These are phyloP conservation scores for Solanum verrucosum DNA, from an alignment of 257 asterid species.

Conservation along the genomic window DNA sequence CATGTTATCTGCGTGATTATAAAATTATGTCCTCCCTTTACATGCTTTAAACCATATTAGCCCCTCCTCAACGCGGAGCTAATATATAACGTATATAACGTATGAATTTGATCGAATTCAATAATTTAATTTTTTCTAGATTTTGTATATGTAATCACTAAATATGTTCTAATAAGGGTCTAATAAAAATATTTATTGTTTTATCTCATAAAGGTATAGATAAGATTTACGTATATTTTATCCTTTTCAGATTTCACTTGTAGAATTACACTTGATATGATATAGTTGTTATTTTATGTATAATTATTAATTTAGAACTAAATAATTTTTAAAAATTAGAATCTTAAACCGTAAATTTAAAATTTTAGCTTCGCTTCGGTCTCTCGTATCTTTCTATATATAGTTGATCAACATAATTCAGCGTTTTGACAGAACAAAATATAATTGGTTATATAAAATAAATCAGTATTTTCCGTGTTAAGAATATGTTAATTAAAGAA, in stretches of 20 bases:
- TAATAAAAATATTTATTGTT: too few relatives aligned
- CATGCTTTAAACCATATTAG: background rate
- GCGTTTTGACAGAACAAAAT: background rate
- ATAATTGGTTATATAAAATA: too few relatives aligned
- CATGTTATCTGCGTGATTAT: background rate
- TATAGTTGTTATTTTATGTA: background rate
- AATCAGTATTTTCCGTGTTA: background rate
- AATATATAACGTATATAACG: background rate
- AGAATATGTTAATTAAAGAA: background rate
- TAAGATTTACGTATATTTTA: too few relatives aligned
- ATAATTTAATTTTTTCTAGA: background rate
- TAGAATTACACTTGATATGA: background rate
- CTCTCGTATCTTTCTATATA: background rate
- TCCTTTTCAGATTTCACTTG: background rate
- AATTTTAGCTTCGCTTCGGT: background rate
- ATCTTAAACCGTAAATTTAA: background rate
- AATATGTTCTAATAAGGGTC: too few relatives aligned
- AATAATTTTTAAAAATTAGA: background rate
- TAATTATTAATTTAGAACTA: background rate
- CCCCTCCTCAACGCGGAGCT: background rate
- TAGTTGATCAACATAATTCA: background rate
- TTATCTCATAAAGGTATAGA: background rate
- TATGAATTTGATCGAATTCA: background rate
- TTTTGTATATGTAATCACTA: too few relatives aligned
- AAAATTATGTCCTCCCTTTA: background rate